phyloP scores from a whole-genome alignment of 805 yeast species.

The Jamesozyma lodderae region DNA sequence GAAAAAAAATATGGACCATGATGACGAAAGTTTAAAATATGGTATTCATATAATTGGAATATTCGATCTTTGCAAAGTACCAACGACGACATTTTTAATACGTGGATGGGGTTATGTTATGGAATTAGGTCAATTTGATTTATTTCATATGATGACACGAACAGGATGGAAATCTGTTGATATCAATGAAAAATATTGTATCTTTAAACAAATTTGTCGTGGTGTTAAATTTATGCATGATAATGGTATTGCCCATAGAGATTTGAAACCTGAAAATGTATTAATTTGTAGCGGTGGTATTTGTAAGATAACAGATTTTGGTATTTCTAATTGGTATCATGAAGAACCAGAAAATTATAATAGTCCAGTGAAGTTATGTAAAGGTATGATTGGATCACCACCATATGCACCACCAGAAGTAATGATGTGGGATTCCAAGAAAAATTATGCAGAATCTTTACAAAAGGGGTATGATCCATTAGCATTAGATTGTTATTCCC shows the following conservation, averaged over 20 bases:
- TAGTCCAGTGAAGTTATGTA: slow-evolving; percentile 31
- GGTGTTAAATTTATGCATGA: slow-evolving; percentile 59
- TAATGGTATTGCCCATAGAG: slow-evolving; percentile 60
- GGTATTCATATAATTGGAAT: slow-evolving; percentile 9
- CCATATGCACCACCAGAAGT: slow-evolving; percentile 80
- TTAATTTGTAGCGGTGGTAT: slow-evolving; percentile 51
- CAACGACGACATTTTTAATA: slow-evolving; percentile 42
- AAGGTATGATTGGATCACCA: slow-evolving; percentile 64
- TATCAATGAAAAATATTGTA: slow-evolving; percentile 47
- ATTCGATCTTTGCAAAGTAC: slow-evolving; percentile 33
- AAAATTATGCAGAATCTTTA: slow-evolving; percentile 26
- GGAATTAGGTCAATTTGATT: slow-evolving; percentile 59
- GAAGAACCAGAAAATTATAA: slow-evolving; percentile 41
- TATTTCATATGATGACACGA: slow-evolving; percentile 45
- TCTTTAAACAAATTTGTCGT: slow-evolving; percentile 57
- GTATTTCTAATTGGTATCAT: slow-evolving; percentile 61
- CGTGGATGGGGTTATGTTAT: slow-evolving; percentile 73
- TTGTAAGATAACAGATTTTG: slow-evolving; percentile 66
- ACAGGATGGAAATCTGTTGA: slow-evolving; percentile 52
- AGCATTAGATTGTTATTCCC: slow-evolving; percentile 62
- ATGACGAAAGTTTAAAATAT: background rate
- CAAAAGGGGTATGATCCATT: slow-evolving; percentile 48
- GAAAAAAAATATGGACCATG: background rate
- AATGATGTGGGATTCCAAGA: slow-evolving; percentile 34
- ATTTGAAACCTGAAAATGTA: slow-evolving; percentile 68